Base-by-base conservation (phyloP, 164 flowering plant genomes). In the Annona squamosa region DNA sequence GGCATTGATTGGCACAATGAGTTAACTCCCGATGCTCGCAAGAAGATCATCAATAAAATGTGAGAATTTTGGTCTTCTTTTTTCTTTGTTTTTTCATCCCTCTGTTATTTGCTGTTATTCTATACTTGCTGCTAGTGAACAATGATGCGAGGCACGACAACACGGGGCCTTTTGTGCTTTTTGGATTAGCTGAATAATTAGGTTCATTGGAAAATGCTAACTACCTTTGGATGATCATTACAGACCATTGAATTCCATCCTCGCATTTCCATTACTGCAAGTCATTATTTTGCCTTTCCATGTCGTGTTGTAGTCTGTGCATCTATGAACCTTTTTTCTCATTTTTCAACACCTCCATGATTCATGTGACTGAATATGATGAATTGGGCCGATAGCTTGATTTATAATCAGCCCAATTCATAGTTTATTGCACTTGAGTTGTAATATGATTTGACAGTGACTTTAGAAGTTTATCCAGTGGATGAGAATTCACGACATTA, bases 11-110 rank as follows among this genome's bases (percentile, higher is more conserved):
- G 78, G 78, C 67, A 72, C 42, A 43, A 10, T 16, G 66, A 56
- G 42, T 63, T 79, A 18, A 37, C 67, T 4, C 71, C 70, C 5
- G 74, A 76, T 65, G 65, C 76, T 18, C 73, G 81, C 5, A 73
- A 70, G 56, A 75, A 73, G 68, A 79, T 79, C 47, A 76, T 76
- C 41, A 79, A 72, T 46, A 79, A 79, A 72, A 79, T 79, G 81
- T 76, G 26, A 66, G 73, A 46, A 1, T 71, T 10, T 1, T 19
- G 17, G 12, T n/a, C 16, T 52, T 57, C 4, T 48, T 17, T 17
- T 26, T 19, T 10, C 19, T 48, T 16, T 26, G 37, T 26, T 26
- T n/a, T 70, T 18, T 9, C n/a, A 10, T 3, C 17, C 4, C 26
- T 3, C 1, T 43, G 3, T 56, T 42, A 3, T 63, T 9, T 1